Evolutionary conservation across 345 rosid species (phyloP), one percentile per base, ranked within the genome.

Genomic region (Populus ilicifolia): DNA sequence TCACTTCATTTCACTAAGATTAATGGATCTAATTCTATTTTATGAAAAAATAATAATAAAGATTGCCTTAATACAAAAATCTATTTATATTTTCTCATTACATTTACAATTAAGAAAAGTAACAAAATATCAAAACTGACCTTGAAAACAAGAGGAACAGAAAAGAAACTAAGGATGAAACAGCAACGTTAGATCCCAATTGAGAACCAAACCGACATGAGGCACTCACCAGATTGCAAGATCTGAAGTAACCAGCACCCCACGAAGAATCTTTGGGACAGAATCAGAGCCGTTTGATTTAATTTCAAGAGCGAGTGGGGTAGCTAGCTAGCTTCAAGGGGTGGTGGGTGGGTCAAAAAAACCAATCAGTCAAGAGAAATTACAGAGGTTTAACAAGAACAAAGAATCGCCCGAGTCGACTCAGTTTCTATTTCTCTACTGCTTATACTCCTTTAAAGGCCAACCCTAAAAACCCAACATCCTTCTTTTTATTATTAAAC

Each of bases 171-270:
- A 1, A 73, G 5, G 21, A 69, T 21, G 41, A 41, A 33, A 44
- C n/a, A 25, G 61, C 33, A 27, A 6, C 67, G 63, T 9, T 27
- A 13, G 25, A 43, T 44, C 72, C 50, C 6, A 38, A 11, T 20
- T 2, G 54, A 5, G 66, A 75, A 72, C 56, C 41, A 2, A 17
- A 74, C 56, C 54, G 33, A 8, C 67, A 76, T 6, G 8, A 4
- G 62, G 77, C 56, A 72, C 89, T 83, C 44, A 90, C 88, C 86
- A 62, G 81, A 69, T 71, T 25, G 38, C 69, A 71, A 84, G 87
- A 88, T 88, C 90, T 74, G 82, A 69, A 46, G 25, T n/a, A 10
- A 12, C 16, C 27, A 23, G 25, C 64, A 59, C 64, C 29, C 64
- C 25, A 10, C 64, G 29, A 41, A 10, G 44, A 76, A 68, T 9